A percentile compares a stretch with the other conserved stretches of the same genome.
These are phyloP conservation scores for Backusella sp. DNA, from an alignment of 192 early-diverging fungal genomes.

Conservation along the genomic window DNA sequence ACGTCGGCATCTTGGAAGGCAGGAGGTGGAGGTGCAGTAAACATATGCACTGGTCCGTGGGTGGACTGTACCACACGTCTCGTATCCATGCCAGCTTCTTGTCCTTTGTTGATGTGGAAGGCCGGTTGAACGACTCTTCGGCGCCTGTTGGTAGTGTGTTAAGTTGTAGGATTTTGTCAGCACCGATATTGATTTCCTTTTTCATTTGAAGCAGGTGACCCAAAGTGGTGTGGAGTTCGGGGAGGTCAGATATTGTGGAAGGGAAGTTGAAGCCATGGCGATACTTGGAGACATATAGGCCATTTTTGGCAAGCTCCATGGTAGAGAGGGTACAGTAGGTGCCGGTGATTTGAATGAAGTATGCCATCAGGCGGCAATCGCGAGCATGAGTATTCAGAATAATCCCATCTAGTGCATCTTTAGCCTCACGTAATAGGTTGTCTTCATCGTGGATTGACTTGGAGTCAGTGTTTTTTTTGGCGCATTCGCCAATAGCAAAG, in stretches of 20 bases:
- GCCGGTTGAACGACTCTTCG: too few relatives aligned
- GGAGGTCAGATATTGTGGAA: conserved; percentile 20
- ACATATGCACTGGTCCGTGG: conserved; percentile 12
- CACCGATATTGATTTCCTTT: conserved; percentile 18
- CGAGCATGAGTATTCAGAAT: conserved; percentile 12
- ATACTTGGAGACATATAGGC: conserved; percentile 15
- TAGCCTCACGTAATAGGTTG: too few relatives aligned
- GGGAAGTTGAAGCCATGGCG: conserved; percentile 16
- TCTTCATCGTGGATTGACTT: too few relatives aligned
- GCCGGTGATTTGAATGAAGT: conserved; percentile 18
- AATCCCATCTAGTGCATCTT: conserved; percentile 16
- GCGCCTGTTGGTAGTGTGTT: too few relatives aligned
- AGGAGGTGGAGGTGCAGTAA: conserved; percentile 12
- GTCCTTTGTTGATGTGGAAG: too few relatives aligned
- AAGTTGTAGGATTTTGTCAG: too few relatives aligned
- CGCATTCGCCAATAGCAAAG: too few relatives aligned
- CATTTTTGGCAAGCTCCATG: conserved; percentile 18
- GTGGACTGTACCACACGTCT: conserved; percentile 8
- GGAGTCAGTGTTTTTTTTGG: too few relatives aligned
- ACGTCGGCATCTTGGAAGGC: not conserved
- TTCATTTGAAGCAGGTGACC: conserved; percentile 20
- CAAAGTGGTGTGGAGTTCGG: conserved; percentile 17
- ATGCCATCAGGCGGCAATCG: conserved; percentile 15
- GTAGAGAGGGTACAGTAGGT: conserved; percentile 16
- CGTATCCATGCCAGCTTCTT: conserved; percentile 11